phyloP scores from a whole-genome alignment of 192 early-diverging fungal genomes.

The Phycomyces blakesleeanus region DNA sequence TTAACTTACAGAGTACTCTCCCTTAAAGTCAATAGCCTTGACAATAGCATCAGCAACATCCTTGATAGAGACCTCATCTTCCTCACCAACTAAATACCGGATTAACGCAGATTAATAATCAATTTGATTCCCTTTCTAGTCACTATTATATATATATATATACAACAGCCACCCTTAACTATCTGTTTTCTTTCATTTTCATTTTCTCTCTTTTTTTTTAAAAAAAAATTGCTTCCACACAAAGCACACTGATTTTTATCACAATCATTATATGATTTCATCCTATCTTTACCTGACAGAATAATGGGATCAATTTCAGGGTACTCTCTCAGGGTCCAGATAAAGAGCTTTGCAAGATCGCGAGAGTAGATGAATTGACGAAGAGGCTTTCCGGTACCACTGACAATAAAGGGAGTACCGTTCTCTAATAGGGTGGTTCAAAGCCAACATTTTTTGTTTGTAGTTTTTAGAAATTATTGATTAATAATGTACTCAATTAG shows the following conservation, averaged over 20 bases:
- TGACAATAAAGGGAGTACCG: conserved; percentile 68
- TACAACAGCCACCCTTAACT: too few species aligned
- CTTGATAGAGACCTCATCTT: conserved; percentile 76
- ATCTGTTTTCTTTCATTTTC: too few species aligned
- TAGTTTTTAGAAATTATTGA: too few species aligned
- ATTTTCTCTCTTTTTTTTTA: too few species aligned
- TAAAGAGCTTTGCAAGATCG: conserved; percentile 75
- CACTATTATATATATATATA: too few species aligned
- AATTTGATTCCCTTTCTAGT: too few species aligned
- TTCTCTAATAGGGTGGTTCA: conserved; percentile 45
- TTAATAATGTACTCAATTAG: too few species aligned
- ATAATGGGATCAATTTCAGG: conserved; percentile 76
- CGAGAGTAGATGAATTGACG: conserved; percentile 82
- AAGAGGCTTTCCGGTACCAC: conserved; percentile 72
- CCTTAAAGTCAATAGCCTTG: conserved; percentile 61
- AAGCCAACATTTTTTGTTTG: conserved; percentile 15
- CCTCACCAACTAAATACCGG: conserved; percentile 62
- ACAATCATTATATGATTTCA: too few species aligned
- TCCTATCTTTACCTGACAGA: conserved; percentile 79
- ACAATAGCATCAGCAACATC: conserved; percentile 76
- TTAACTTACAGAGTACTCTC: conserved; percentile 47
- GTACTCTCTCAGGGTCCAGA: conserved; percentile 81
- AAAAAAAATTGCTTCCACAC: too few species aligned
- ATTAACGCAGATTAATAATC: too few species aligned
- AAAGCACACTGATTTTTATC: too few species aligned